Evolutionary conservation across 78 protist genomes (phyloP), one percentile per base, ranked within the genome.

Genomic region (Chrysochromulina tobinii): DNA sequence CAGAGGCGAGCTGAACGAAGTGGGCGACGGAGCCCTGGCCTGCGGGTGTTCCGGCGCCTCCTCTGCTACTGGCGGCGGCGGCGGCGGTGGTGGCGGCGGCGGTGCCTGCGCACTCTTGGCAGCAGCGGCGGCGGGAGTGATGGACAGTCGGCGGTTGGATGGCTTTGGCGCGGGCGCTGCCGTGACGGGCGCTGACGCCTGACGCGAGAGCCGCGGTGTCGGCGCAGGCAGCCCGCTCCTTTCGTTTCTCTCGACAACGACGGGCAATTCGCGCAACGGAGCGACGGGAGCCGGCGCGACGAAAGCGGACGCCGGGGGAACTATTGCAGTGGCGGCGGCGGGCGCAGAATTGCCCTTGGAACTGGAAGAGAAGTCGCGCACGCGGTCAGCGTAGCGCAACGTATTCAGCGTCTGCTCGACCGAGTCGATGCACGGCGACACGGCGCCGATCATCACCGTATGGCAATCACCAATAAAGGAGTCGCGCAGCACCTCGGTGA

Each of bases 401-500:
- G 79, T 69, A 54, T 69, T 69, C 54, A 69, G 79, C 79, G 79
- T 69, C 27, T 69, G 79, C 79, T 69, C 79, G 79, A 69, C 79
- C 21, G 51, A 27, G 14, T 5, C 51, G 79, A 7, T 27, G 79
- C 21, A 11, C 25, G 79, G 79, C 54, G 79, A 25, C 20, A 69
- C 17, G 79, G 23, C 38, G 5, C 27, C 79, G 79, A 69, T 69
- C 79, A 69, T 69, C 54, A 25, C 50, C 23, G 61, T 38, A 2
- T 51, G 54, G 61, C 61, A 17, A 15, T 77, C 61, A 15, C 61
- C 85, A 23, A 51, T 23, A 59, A 77, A 77, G 38, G 85, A 50
- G 85, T 51, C 85, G 55, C 85, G 85, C 61, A 77, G 85, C 25
- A 77, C 85, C 85, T 77, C 54, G 27, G 85, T 77, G n/a, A 77